Evolutionary conservation across 2,329 filamentous ascomycete genomes (phyloP), one percentile per base, ranked within the genome.

Genomic region (Aspergillus transmontanensis): DNA sequence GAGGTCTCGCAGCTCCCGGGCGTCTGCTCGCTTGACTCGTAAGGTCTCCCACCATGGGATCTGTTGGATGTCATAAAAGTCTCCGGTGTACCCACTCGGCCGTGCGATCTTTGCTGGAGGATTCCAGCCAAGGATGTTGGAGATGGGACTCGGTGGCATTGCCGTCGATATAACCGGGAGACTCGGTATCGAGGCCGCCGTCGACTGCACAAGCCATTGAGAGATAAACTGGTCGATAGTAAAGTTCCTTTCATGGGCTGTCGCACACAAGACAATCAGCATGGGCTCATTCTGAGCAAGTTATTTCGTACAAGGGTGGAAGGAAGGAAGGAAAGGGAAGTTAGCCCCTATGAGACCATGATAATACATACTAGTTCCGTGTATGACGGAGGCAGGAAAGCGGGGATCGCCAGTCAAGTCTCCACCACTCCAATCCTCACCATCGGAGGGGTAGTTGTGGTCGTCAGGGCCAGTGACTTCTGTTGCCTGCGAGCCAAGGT

Each of bases 181-280:
- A 56, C 66, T 70, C 34, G 30, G 69, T 55, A 63, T 70, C 62
- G 67, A 64, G 66, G 48, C 53, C 62, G 54, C 61, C 50, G 55
- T 57, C 66, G 73, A 73, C 30, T 75, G 71, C n/a, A 72, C 63
- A 30, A 79, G 68, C 79, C 79, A 80, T 21, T 77, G 77, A 39
- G 73, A 67, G 45, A 81, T 78, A 60, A 81, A 81, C 64, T 80
- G 76, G n/a, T 79, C 77, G 54, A 81, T 72, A 4, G 74, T 78
- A 45, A 80, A 68, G 57, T 81, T 81, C 16, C 75, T 70, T 66
- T 81, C 79, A 58, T 77, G 75, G 30, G 77, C 78, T 76, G 43
- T 23, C 34, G 28, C 5, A 28, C 16, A 48, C 10, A 48, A 32
- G 53, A 51, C 23, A 28, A 41, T 60, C 32, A 60, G 58, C 12